phyloP scores from a whole-genome alignment of 495 filamentous ascomycete species.

The Penicillium atrosanguineum region DNA sequence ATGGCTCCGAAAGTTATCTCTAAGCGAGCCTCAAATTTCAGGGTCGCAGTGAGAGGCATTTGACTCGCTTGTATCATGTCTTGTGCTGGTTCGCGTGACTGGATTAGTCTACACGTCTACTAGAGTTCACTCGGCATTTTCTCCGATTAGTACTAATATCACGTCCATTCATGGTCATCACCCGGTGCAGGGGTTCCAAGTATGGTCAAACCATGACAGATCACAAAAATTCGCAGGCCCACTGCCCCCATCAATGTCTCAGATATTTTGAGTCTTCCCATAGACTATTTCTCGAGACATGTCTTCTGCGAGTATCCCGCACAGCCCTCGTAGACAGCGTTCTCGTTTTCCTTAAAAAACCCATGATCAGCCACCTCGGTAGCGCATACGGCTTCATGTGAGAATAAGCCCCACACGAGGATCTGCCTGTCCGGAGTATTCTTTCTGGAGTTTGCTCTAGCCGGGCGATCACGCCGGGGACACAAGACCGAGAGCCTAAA shows the following conservation, averaged over 20 bases:
- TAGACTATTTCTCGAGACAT: too few species aligned
- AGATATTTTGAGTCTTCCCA: neutral
- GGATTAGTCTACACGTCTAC: too few species aligned
- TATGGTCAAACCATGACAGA: neutral
- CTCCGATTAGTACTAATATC: neutral
- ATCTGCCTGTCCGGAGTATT: neutral
- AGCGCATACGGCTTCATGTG: neutral
- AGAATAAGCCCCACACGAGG: neutral
- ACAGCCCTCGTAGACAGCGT: slow-evolving; percentile 1
- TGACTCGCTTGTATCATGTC: neutral
- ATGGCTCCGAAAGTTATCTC: too few species aligned
- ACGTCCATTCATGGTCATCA: neutral
- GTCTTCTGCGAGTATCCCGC: too few species aligned
- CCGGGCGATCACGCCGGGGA: neutral
- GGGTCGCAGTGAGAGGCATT: neutral
- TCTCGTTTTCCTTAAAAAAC: slow-evolving; percentile 2
- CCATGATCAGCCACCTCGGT: neutral
- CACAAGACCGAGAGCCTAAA: slow-evolving; percentile 1
- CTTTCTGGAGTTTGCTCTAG: neutral
- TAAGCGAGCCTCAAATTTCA: neutral
- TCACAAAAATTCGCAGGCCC: neutral
- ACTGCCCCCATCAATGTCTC: neutral
- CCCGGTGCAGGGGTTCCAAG: neutral
- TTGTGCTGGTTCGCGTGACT: neutral
- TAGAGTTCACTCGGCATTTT: neutral